Evolutionary conservation across 768 basidiomycete genomes (phyloP).

Genomic region (Podaxis sp.): DNA sequence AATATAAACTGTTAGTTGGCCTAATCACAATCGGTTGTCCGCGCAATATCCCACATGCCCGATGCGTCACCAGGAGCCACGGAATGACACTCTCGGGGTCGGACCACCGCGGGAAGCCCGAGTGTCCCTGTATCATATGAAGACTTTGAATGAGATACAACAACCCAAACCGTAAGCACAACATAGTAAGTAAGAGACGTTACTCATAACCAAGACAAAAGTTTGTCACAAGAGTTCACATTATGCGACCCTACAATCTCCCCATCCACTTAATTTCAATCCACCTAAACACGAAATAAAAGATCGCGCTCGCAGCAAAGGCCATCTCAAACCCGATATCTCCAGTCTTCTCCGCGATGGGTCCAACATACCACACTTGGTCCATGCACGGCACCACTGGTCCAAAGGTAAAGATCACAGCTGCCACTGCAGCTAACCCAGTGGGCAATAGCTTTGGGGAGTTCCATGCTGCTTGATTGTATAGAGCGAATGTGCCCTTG

Average conservation of each 20-base stretch:
- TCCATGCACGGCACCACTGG: constrained; percentile 69
- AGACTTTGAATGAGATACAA: too few relatives aligned
- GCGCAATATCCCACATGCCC: too few relatives aligned
- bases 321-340: constrained; percentile 85
- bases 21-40: too few relatives aligned
- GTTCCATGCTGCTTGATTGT: constrained; percentile 62
- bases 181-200: not conserved
- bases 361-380: constrained; percentile 77
- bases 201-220: not conserved
- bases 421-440: constrained; percentile 63
- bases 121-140: too few relatives aligned
- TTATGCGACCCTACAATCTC: not conserved
- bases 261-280: constrained; percentile 40
- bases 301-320: constrained; percentile 49
- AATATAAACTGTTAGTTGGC: too few relatives aligned
- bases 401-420: constrained; percentile 52
- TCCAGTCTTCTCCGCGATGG: constrained; percentile 65
- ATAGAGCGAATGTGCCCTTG: constrained; percentile 45
- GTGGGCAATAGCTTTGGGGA: constrained; percentile 54
- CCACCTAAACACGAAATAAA: constrained; percentile 59
- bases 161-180: too few relatives aligned
- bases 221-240: not conserved
- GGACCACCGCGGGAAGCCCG: too few relatives aligned
- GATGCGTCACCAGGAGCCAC: too few relatives aligned
- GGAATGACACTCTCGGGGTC: too few relatives aligned